These are phyloP conservation scores for Chaetomium cochliodes DNA, from an alignment of 495 filamentous ascomycete genomes.

Conservation along the genomic window DNA sequence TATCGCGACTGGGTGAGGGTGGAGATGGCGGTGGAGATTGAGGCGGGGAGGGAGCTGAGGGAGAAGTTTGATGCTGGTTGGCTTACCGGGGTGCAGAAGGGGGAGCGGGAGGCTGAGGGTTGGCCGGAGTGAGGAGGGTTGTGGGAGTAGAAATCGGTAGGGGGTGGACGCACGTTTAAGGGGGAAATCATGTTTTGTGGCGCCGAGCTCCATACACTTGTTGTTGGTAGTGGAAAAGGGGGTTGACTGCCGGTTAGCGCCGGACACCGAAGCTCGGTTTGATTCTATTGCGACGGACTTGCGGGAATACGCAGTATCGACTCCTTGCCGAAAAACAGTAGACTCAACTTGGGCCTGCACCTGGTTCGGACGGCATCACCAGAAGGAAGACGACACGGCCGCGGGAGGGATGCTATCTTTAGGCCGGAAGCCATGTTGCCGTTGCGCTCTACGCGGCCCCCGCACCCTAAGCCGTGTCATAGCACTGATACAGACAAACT, in stretches of 20 bases:
- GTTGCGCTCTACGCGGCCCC: not conserved
- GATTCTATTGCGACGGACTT: too few relatives aligned
- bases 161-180: too few relatives aligned
- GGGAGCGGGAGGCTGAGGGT: not conserved
- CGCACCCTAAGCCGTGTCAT: conserved; percentile 3
- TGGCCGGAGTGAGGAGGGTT: not conserved
- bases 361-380: not conserved
- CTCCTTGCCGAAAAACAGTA: too few relatives aligned
- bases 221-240: too few relatives aligned
- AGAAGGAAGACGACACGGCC: not conserved
- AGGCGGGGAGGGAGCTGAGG: conserved; percentile 3
- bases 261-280: too few relatives aligned
- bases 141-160: not conserved
- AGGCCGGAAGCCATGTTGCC: not conserved
- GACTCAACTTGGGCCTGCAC: not conserved
- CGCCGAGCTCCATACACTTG: too few relatives aligned
- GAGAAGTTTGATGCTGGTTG: not conserved
- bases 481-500: conserved; percentile 2
- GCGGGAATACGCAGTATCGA: too few relatives aligned
- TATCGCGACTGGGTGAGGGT: conserved; percentile 15
- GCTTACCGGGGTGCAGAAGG: not conserved
- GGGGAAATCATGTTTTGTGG: too few relatives aligned
- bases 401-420: conserved; percentile 5
- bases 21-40: conserved; percentile 21
- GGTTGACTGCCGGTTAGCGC: too few relatives aligned